These are phyloP conservation scores for Trichoderma simmonsii DNA, from an alignment of 2,329 filamentous ascomycete species.

Conservation along the genomic window DNA sequence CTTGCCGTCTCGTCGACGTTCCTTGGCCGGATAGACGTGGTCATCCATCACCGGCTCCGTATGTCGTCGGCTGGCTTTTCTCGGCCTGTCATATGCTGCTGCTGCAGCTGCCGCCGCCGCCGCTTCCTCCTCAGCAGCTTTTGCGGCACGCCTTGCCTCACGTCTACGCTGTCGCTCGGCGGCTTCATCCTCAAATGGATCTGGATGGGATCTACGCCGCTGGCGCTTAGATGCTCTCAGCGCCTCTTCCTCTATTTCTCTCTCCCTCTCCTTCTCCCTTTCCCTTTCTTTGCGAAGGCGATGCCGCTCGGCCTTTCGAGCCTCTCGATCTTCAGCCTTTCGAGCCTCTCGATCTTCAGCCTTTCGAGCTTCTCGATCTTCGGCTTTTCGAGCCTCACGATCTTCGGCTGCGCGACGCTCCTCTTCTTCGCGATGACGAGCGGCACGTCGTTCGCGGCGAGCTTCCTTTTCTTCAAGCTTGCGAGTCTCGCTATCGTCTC, in stretches of 20 bases:
- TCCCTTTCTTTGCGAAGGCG: conserved; percentile 49
- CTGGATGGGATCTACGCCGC: conserved; percentile 46
- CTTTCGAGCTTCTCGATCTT: conserved; percentile 45
- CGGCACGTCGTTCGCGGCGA: conserved; percentile 52
- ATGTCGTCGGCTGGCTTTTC: conserved; percentile 39
- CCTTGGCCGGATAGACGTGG: conserved; percentile 42
- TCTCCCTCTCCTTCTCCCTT: conserved; percentile 32
- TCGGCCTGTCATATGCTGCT: conserved; percentile 31
- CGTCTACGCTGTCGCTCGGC: conserved; percentile 53
- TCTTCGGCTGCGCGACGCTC: conserved; percentile 50
- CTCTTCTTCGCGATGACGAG: conserved; percentile 47
- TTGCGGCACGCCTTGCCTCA: conserved; percentile 48
- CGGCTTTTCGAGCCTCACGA: conserved; percentile 28
- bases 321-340: conserved; percentile 38
- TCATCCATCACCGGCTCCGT: conserved; percentile 43
- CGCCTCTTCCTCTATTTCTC: conserved; percentile 45
- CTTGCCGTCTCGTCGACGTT: conserved; percentile 36
- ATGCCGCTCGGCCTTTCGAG: conserved; percentile 42
- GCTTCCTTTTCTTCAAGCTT: conserved; percentile 58
- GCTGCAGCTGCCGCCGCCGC: conserved; percentile 18
- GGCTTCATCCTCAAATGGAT: conserved; percentile 47
- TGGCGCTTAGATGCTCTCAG: conserved; percentile 46
- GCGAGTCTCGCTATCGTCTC: conserved; percentile 53
- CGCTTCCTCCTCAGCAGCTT: conserved; percentile 39
- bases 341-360: conserved; percentile 37